A percentile compares a stretch with the other conserved stretches of the same genome.
phyloP scores from a whole-genome alignment of 768 basidiomycete species.

The Clitopilus hobsonii region DNA sequence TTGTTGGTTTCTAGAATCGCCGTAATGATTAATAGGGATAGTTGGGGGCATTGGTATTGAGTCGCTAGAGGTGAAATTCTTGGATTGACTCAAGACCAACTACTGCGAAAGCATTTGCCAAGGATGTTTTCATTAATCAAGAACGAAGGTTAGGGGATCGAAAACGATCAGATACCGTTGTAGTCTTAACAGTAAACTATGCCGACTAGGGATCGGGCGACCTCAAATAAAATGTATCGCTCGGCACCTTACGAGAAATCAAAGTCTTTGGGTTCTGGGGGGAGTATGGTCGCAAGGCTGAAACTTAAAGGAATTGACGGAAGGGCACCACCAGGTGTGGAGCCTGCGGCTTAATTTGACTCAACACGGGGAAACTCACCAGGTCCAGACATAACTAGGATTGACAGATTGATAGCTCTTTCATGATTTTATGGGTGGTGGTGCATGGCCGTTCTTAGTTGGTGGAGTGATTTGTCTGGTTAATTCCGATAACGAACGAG shows the following conservation, averaged over 20 bases:
- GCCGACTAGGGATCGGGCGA: slow-evolving; percentile 74
- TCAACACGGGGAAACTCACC: slow-evolving; percentile 73
- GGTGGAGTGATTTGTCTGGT: slow-evolving; percentile 95
- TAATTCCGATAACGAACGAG: slow-evolving; percentile 95
- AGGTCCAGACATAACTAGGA: slow-evolving; percentile 60
- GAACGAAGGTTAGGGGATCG: slow-evolving; percentile 83
- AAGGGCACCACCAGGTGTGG: slow-evolving; percentile 75
- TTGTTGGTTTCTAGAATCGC: slow-evolving; percentile 80
- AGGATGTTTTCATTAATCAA: slow-evolving; percentile 85
- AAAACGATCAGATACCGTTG: slow-evolving; percentile 82
- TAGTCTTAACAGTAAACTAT: slow-evolving; percentile 85
- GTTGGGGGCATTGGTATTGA: slow-evolving; percentile 81
- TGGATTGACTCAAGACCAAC: slow-evolving; percentile 79
- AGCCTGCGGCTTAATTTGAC: slow-evolving; percentile 79
- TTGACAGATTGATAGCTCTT: slow-evolving; percentile 71
- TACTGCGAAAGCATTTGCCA: slow-evolving; percentile 82
- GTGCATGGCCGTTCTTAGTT: slow-evolving; percentile 90
- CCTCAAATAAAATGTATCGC: slow-evolving; percentile 64
- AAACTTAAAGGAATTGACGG: slow-evolving; percentile 84
- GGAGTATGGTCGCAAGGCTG: slow-evolving; percentile 50
- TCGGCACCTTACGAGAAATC: slow-evolving; percentile 84
- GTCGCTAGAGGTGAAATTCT: slow-evolving; percentile 85
- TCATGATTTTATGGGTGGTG: slow-evolving; percentile 77
- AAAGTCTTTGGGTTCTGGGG: slow-evolving; percentile 80
- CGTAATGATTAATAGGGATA: slow-evolving; percentile 81